Percentiles rank a stretch among this genome's conserved stretches.
phyloP scores from a whole-genome alignment of 768 basidiomycete genomes.

The Lentinus tigrinus region DNA sequence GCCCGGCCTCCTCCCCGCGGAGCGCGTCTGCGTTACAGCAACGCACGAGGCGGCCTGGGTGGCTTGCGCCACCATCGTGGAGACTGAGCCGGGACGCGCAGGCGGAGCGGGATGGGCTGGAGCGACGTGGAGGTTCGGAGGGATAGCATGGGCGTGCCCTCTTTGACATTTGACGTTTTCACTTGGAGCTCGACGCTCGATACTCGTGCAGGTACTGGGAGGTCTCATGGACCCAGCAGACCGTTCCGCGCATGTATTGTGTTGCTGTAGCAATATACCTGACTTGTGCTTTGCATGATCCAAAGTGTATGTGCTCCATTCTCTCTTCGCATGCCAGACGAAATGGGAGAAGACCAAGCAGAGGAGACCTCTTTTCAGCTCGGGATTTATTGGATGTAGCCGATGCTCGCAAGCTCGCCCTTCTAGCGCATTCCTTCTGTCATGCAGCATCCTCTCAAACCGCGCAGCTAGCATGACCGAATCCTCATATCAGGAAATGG shows the following conservation, averaged over 20 bases:
- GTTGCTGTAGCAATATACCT: not conserved
- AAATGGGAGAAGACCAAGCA: too few relatives aligned
- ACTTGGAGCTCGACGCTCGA: not conserved
- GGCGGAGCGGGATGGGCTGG: not conserved
- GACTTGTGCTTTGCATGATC: not conserved
- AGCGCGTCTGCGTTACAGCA: not conserved
- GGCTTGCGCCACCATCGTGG: slow-evolving; percentile 18
- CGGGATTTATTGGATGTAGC: too few relatives aligned
- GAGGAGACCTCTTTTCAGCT: too few relatives aligned
- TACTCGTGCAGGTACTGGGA: not conserved
- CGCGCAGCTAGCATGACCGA: not conserved
- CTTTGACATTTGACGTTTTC: not conserved
- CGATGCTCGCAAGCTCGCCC: too few relatives aligned
- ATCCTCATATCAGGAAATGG: not conserved
- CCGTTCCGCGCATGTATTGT: not conserved
- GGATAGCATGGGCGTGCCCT: not conserved
- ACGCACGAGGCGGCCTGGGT: not conserved
- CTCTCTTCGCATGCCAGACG: too few relatives aligned
- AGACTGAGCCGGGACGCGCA: slow-evolving; percentile 9
- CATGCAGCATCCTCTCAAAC: too few relatives aligned
- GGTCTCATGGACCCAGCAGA: not conserved
- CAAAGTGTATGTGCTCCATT: not conserved
- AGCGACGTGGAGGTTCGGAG: not conserved
- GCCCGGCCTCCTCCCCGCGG: not conserved
- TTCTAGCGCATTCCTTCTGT: too few relatives aligned